Conservation (phyloP, 495 filamentous ascomycete genomes). For the Neurospora sublineolata region DNA sequence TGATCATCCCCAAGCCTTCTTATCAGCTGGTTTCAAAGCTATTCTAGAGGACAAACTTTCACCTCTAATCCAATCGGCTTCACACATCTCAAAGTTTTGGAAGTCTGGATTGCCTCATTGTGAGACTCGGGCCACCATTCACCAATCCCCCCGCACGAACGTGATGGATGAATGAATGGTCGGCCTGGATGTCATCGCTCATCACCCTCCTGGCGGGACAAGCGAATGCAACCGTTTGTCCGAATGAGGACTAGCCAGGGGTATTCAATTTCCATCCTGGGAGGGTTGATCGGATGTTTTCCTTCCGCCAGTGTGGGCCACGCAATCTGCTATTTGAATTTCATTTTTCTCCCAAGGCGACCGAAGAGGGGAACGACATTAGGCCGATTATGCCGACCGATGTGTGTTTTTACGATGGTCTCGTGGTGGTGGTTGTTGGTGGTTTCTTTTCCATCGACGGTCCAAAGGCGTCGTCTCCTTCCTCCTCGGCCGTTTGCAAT, state of each 20-base stretch:
- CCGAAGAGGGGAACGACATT: not conserved
- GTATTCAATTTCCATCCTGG: not conserved
- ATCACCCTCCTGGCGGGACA: not conserved
- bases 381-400: not conserved
- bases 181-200: not conserved
- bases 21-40: not conserved
- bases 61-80: not conserved
- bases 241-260: not conserved
- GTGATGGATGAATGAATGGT: not conserved
- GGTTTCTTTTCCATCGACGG: not conserved
- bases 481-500: not conserved
- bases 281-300: not conserved
- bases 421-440: not conserved
- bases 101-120: not conserved
- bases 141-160: not conserved
- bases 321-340: not conserved
- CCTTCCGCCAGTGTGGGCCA: not conserved
- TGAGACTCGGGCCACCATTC: not conserved
- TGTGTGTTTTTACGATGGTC: not conserved
- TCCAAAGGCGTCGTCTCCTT: not conserved
- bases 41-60: not conserved
- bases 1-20: not conserved
- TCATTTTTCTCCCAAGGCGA: not conserved
- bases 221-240: not conserved
- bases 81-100: not conserved